phyloP scores from a whole-genome alignment of 805 yeast species.

The Candida loeiensis region DNA sequence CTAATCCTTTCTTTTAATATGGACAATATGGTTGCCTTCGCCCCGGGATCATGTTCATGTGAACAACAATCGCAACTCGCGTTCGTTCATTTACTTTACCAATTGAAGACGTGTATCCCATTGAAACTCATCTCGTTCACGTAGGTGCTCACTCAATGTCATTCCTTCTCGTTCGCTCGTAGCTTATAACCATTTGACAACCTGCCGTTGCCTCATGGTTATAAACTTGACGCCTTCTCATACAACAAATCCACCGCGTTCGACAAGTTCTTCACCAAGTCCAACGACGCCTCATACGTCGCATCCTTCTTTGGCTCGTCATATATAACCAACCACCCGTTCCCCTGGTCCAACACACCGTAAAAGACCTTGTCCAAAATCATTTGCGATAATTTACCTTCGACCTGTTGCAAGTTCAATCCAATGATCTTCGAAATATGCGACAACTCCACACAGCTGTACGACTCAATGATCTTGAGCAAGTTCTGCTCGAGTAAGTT shows the following conservation, averaged over 20 bases:
- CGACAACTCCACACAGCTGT: conserved; percentile 89
- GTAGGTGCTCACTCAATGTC: no score
- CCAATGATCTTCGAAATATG: conserved; percentile 88
- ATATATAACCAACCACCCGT: conserved; percentile 92
- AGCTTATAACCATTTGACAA: no score
- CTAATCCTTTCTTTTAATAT: no score
- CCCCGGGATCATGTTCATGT: no score
- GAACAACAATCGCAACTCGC: no score
- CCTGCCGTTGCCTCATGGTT: no score
- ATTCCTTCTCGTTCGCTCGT: no score
- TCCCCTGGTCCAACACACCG: conserved; percentile 97
- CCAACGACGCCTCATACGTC: conserved; percentile 82
- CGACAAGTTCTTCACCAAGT: conserved; percentile 82
- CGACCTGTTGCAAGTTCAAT: conserved; percentile 81
- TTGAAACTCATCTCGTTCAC: no score
- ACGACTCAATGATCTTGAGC: conserved; percentile 92
- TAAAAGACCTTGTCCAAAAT: conserved; percentile 91
- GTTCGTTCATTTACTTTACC: no score
- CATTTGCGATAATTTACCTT: conserved; percentile 94
- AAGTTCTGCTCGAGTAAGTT: conserved; percentile 89
- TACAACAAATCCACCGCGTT: conserved; percentile 85
- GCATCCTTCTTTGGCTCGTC: conserved; percentile 87
- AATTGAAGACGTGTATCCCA: no score
- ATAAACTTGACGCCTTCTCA: conserved; percentile 71
- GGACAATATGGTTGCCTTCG: no score